Base-by-base conservation (phyloP, 768 basidiomycete genomes). In the Amanita rimosa region DNA sequence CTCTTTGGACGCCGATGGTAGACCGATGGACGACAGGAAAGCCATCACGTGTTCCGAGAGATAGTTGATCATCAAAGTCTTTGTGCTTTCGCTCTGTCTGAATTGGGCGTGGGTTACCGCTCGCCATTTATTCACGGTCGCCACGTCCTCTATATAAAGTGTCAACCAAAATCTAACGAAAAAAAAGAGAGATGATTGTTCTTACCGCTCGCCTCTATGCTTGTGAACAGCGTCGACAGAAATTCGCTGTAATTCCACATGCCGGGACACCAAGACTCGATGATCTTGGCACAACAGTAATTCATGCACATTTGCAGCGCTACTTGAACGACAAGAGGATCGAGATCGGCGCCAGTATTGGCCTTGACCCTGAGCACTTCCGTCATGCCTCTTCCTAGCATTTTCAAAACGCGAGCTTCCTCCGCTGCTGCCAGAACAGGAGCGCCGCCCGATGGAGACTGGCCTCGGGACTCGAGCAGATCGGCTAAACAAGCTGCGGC, bases 241-340 rank as follows among this genome's bases (percentile, higher is more conserved):
- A 72, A 67, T 27, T 64, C 64, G 19, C 61, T 62, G 36, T 69
- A 68, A 16, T 69, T 68, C 69, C 67, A 70, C 47, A 70, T 65
- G 46, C 62, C 60, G 10, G 67, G 67, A 49, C 66, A 70, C 70
- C 69, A 71, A 27, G 70, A 65, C 53, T 60, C 60, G 57, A 67
- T 66, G 56, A 71, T 67, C 53, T 61, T 67, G 51, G 57, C 58
- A 48, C 64, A 67, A 49, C 64, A 70, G 42, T 60, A 61, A 52
- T 61, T 61, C 55, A 72, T 59, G 55, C 66, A 67, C 17, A 64
- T 67, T 58, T 71, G 70, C 54, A 71, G 56, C 11, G 66, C 68
- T 11, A 66, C 60, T 50, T 68, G 70, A 6, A 69, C 56, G 41
- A 64, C 58, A 49, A 66, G 59, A 14, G 66, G 62, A 31, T 66